Conservation (phyloP, 495 filamentous ascomycete species). For the Aspergillus indologenus region DNA sequence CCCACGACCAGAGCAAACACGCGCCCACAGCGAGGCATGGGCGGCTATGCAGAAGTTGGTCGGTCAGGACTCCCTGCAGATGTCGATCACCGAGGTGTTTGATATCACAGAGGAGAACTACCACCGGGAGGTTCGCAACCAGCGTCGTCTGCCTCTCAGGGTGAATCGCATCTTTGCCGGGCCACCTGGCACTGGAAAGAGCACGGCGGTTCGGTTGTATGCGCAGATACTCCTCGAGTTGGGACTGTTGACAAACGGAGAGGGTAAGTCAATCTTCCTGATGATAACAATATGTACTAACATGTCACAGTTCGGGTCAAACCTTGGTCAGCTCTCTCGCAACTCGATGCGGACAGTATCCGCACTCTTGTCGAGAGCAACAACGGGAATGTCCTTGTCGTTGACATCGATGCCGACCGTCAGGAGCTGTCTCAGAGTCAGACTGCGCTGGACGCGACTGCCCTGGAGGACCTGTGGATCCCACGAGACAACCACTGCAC, state of each 20-base stretch:
- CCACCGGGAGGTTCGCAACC: conserved; percentile 16
- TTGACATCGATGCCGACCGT: conserved; percentile 10
- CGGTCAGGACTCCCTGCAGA: conserved; percentile 18
- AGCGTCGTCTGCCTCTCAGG: conserved; percentile 11
- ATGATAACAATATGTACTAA: background rate
- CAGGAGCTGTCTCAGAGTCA: background rate
- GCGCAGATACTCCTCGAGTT: conserved; percentile 47
- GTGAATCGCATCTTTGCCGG: conserved; percentile 21
- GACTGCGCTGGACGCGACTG: conserved; percentile 10
- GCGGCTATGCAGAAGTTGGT: conserved; percentile 13
- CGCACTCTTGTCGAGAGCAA: background rate
- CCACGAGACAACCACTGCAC: conserved; percentile 13
- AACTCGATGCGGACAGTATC: conserved; percentile 1
- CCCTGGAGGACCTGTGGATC: conserved; percentile 1
- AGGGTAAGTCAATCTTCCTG: conserved; percentile 8
- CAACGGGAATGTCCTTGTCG: conserved; percentile 9
- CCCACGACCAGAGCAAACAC: conserved; percentile 9
- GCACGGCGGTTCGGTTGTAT: conserved; percentile 61
- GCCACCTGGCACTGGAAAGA: conserved; percentile 54
- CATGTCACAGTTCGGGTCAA: conserved; percentile 1
- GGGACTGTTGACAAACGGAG: conserved; percentile 14
- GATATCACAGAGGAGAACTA: conserved; percentile 17
- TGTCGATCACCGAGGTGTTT: conserved; percentile 13
- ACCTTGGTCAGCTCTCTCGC: conserved; percentile 4
- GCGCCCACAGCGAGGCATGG: conserved; percentile 15